Conservation (phyloP, 148 eudicot genomes). For the Rhododendron ovatum region DNA sequence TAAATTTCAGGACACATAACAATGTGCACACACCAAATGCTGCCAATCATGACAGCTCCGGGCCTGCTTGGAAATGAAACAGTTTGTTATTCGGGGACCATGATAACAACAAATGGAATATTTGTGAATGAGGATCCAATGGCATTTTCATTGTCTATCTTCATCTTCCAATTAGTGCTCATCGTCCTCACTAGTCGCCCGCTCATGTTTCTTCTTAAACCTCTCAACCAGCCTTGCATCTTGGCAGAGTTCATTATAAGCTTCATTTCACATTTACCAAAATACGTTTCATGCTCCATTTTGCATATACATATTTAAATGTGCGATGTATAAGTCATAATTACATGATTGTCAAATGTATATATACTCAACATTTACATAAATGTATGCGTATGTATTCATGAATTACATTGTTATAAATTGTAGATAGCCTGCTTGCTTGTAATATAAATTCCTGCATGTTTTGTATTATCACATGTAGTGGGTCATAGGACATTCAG, state of each 20-base stretch:
- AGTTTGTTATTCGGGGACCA: slow-evolving; percentile 13
- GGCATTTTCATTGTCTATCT: slow-evolving; percentile 16
- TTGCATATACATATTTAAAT: too few species aligned
- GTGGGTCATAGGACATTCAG: not conserved
- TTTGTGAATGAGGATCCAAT: slow-evolving; percentile 22
- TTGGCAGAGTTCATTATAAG: slow-evolving; percentile 21
- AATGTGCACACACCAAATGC: slow-evolving; percentile 5
- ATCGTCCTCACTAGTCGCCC: slow-evolving; percentile 17
- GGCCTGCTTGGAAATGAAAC: slow-evolving; percentile 8
- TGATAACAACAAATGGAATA: slow-evolving; percentile 25
- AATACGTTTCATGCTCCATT: not conserved
- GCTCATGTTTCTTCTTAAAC: slow-evolving; percentile 15
- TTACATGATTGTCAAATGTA: not conserved
- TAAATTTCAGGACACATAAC: not conserved
- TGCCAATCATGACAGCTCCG: slow-evolving; percentile 7
- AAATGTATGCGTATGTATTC: too few species aligned
- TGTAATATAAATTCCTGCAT: not conserved
- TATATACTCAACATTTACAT: not conserved
- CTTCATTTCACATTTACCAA: not conserved
- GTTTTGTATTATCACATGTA: not conserved
- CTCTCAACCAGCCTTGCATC: slow-evolving; percentile 22
- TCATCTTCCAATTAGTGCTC: slow-evolving; percentile 15
- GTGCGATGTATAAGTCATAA: not conserved
- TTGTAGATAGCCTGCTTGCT: not conserved
- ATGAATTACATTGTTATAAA: not conserved